Evolutionary conservation across 345 rosid species (phyloP).

Genomic region (Arabis alpina): DNA sequence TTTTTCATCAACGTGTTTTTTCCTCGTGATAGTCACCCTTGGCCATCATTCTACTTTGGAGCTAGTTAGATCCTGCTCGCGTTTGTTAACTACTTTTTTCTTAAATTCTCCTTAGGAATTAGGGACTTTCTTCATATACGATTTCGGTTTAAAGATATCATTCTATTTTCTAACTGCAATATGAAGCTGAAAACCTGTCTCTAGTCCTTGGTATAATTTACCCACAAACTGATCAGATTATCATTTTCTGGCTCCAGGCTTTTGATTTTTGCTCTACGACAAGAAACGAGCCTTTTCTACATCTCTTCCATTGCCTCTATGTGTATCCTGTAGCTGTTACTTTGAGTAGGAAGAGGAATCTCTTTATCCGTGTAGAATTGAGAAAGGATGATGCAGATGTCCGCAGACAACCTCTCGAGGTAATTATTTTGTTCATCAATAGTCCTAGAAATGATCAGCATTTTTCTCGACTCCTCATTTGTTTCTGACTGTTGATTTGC

Average conservation of each 20-base stretch:
- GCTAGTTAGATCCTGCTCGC: slow-evolving; percentile 24
- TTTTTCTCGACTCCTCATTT: slow-evolving; percentile 27
- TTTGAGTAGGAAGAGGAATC: slow-evolving; percentile 92
- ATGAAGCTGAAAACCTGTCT: slow-evolving; percentile 21
- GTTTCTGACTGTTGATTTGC: slow-evolving; percentile 42
- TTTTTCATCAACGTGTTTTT: slow-evolving; percentile 18
- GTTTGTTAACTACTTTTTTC: slow-evolving; percentile 27
- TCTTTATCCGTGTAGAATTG: slow-evolving; percentile 84
- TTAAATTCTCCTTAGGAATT: slow-evolving; percentile 6
- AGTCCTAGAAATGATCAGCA: slow-evolving; percentile 22
- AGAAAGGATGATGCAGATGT: slow-evolving; percentile 93
- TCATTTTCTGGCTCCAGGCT: slow-evolving; percentile 72
- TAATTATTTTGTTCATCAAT: slow-evolving; percentile 42
- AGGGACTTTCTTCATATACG: slow-evolving; percentile 5
- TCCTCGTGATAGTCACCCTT: slow-evolving; percentile 23
- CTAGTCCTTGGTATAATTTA: slow-evolving; percentile 20
- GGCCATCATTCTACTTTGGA: slow-evolving; percentile 32
- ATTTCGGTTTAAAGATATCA: slow-evolving; percentile 15
- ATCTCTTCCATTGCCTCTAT: slow-evolving; percentile 94
- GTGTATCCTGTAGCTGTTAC: slow-evolving; percentile 84
- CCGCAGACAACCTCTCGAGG: slow-evolving; percentile 94
- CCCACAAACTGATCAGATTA: slow-evolving; percentile 12
- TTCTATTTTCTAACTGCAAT: slow-evolving; percentile 16
- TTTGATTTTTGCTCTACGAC: slow-evolving; percentile 93
- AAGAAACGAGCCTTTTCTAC: slow-evolving; percentile 97